These are phyloP conservation scores for Beta corolliflora DNA, from an alignment of 179 eudicot genomes.

Conservation along the genomic window DNA sequence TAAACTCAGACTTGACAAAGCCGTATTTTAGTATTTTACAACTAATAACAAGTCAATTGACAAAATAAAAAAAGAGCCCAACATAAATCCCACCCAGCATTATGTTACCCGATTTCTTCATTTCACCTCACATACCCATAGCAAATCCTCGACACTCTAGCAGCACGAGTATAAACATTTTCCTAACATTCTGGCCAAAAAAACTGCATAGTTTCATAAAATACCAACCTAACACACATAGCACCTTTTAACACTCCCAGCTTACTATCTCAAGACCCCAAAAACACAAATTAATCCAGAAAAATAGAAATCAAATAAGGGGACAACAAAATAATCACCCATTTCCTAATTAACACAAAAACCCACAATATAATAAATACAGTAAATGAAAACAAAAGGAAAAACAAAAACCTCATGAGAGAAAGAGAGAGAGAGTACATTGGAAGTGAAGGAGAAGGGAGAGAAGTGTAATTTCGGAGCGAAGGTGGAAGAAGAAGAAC, in stretches of 20 bases:
- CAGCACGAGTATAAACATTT: too few species aligned
- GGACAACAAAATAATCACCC: not conserved
- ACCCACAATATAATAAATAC: not conserved
- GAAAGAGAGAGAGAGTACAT: conserved; percentile 30
- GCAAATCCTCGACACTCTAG: not conserved
- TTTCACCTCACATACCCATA: not conserved
- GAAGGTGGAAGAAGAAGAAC: conserved; percentile 44
- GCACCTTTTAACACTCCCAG: not conserved
- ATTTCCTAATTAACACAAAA: not conserved
- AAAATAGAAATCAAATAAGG: not conserved
- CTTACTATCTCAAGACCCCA: not conserved
- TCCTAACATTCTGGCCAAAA: not conserved
- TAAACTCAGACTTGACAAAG: not conserved
- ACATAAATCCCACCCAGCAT: not conserved
- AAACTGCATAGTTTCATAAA: not conserved
- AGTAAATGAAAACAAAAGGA: not conserved
- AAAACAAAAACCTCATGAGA: conserved; percentile 7
- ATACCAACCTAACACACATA: not conserved
- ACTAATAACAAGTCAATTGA: not conserved
- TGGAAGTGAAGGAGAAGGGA: conserved; percentile 32
- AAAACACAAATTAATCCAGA: not conserved
- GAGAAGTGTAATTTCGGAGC: conserved; percentile 29
- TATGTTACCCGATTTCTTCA: not conserved
- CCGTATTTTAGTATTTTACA: not conserved
- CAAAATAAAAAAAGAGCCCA: not conserved